Evolutionary conservation across 1,284 basidiomycete species (phyloP).

Genomic region (Rhodotorula sp.): DNA sequence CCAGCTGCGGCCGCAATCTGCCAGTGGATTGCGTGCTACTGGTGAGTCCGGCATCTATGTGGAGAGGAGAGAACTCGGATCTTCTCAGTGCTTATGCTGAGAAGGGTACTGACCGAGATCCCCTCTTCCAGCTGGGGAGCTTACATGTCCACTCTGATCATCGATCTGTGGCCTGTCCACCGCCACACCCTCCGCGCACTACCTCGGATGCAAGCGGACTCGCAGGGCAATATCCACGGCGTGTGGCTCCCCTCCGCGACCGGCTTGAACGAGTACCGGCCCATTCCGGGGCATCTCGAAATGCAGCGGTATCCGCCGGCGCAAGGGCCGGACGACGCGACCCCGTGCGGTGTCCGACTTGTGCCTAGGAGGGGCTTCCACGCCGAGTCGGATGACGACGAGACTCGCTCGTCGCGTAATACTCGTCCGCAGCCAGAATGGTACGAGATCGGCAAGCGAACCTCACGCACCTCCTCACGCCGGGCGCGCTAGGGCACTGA

Average conservation of each 20-base stretch:
- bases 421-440: too few species aligned
- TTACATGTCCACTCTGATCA: conserved; percentile 20
- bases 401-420: too few species aligned
- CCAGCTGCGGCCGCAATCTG: conserved; percentile 24
- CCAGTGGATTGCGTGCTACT: conserved; percentile 23
- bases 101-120: not conserved
- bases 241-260: not conserved
- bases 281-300: not conserved
- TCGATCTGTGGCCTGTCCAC: conserved; percentile 25
- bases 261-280: not conserved
- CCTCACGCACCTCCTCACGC: too few species aligned
- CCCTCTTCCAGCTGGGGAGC: not conserved
- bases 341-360: not conserved
- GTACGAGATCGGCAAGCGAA: too few species aligned
- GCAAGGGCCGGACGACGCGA: not conserved
- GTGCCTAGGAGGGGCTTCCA: too few species aligned
- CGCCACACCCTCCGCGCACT: not conserved
- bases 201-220: not conserved
- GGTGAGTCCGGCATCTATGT: not conserved
- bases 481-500: not conserved
- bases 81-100: too few species aligned
- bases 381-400: too few species aligned
- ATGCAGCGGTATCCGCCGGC: not conserved
- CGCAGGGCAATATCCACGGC: not conserved
- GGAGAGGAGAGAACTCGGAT: too few species aligned